These are phyloP conservation scores for Suhomyces emberorum DNA, from an alignment of 805 yeast genomes.

Conservation along the genomic window DNA sequence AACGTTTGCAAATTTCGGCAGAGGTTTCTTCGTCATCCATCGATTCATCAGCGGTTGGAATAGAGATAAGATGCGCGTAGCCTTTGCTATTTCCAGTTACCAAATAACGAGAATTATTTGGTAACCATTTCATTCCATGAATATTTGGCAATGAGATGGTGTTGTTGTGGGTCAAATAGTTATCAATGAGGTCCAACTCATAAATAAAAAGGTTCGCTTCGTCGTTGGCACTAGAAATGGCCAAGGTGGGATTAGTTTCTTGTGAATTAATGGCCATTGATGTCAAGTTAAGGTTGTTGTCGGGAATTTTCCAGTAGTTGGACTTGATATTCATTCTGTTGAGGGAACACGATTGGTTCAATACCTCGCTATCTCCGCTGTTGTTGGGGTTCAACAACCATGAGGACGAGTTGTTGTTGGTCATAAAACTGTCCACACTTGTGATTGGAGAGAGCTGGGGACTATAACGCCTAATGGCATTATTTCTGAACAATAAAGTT, in stretches of 20 bases:
- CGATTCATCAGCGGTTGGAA: constrained; percentile 48
- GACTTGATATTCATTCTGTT: constrained; percentile 40
- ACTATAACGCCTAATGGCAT: constrained; percentile 30
- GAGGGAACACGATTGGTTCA: constrained; percentile 41
- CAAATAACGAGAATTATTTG: constrained; percentile 37
- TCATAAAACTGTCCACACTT: constrained; percentile 14
- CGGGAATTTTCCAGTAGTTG: constrained; percentile 46
- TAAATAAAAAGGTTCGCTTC: constrained; percentile 51
- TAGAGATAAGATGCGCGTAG: constrained; percentile 62
- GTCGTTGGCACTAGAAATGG: constrained; percentile 49
- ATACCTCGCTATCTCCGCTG: constrained; percentile 28
- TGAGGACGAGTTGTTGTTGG: constrained; percentile 9
- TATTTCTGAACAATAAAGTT: constrained; percentile 39
- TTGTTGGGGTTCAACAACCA: constrained; percentile 31
- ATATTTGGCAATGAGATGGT: constrained; percentile 59
- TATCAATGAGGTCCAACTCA: constrained; percentile 37
- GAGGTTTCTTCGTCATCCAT: constrained; percentile 36
- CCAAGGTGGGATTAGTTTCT: constrained; percentile 37
- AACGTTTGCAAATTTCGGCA: constrained; percentile 76
- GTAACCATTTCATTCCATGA: constrained; percentile 52
- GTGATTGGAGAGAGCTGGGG: constrained; percentile 22
- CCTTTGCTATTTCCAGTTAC: constrained; percentile 81
- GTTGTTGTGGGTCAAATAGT: constrained; percentile 51
- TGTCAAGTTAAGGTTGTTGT: constrained; percentile 42
- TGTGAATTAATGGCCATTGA: constrained; percentile 32